Base-by-base conservation (phyloP, 768 basidiomycete species). In the Hygrocybe punicea region DNA sequence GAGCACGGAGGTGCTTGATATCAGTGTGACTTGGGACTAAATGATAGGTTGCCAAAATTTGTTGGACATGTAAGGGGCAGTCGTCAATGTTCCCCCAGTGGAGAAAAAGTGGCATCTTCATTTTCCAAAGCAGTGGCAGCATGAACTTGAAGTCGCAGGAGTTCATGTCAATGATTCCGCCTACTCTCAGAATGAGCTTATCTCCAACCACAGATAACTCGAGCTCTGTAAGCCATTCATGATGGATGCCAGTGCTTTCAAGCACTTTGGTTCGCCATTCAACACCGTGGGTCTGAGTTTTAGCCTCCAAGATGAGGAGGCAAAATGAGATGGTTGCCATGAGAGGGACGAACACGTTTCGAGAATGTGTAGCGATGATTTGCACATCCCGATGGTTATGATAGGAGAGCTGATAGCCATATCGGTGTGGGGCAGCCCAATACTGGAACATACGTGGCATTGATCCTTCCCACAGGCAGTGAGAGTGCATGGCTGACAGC, bases 271-370 rank as follows among this genome's bases (percentile, higher is more conserved):
- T 46, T 16, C 60, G 46, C 62, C 61, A 62, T 1, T 59, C 29
- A 16, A 51, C 57, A 14, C n/a, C 29, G 25, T 13, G 21, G 2
- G 1, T 19, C 33, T 13, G 44, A 9, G 3, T 39, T 25, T 60
- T 34, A 19, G 35, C 4, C 2, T 37, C 19, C n/a, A 44, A 23
- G 4, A 58, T 23, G 5, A 63, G 33, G n/a, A 58, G 6, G n/a
- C 55, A 51, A 21, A 57, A 35, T 23, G 62, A 25, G 4, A 62
- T 19, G 11, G 53, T 17, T 3, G 57, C 62, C 25, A 63, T 63
- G 21, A 63, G 50, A 19, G 59, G 62, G 11, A 60, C 9, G 40
- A 63, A 60, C 1, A 59, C 56, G 37, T 63, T 52, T 2, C 59
- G 35, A 14, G 62, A 58, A 6, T 36, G 45, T 24, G 21, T 10